Base-by-base conservation (phyloP, 345 rosid genomes). In the Alliaria petiolata region DNA sequence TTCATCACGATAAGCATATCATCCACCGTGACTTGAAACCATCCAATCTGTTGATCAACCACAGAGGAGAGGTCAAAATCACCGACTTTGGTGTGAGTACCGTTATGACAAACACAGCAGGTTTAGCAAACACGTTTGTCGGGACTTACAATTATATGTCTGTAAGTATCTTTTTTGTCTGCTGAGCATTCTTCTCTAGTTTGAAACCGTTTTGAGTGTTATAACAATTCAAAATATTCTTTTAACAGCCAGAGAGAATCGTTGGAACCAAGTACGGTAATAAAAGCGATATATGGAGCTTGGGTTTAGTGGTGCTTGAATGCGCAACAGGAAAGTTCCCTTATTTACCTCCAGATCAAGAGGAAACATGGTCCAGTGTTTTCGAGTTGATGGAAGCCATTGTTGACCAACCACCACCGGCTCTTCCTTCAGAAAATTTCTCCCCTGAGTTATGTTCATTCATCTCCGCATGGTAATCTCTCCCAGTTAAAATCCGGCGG, bases 271-370 rank as follows among this genome's bases (percentile, higher is more conserved):
- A 60, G 16, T 81, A 91, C 65, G 83, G 87, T 52, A 78, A 69
- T 36, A 91, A 86, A 81, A 95, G 97, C 80, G 99, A 95, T 74
- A 91, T 95, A 76, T 95, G 99, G 99, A 95, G 99, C 83, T 79
- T 95, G 62, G 99, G 99, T 6, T 76, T 95, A 71, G 87, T 89
- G 17, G 76, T 95, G 75, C 87, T 95, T 47, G 95, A 95, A 76
- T 91, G 95, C 55, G 96, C 97, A 45, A 91, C 89, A 8, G 96
- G 92, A 36, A 71, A 76, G 30, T 93, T 93, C 70, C 98, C 98
- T 4, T 91, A 86, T 79, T 69, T 84, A 28, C 97, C 97, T 22
- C 89, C 90, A 0, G 82, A 75, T 38, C 81, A 80, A 74, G 83
- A 51, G 70, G 86, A 85, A 76, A 87, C 88, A 39, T 91, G 99